These are phyloP conservation scores for Penicillium olsonii DNA, from an alignment of 2,329 filamentous ascomycete genomes.

Conservation along the genomic window DNA sequence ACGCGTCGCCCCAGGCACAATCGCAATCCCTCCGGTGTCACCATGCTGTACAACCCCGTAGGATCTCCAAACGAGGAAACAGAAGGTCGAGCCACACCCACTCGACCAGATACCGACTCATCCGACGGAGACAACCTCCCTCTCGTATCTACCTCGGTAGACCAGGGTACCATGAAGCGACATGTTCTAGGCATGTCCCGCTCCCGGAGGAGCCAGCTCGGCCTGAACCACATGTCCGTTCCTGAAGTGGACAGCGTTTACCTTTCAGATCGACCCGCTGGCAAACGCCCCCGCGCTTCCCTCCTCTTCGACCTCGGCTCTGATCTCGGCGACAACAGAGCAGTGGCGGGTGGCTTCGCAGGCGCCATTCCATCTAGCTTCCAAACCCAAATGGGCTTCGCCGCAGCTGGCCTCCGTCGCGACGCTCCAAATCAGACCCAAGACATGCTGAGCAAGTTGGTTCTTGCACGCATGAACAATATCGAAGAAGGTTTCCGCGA, in stretches of 20 bases:
- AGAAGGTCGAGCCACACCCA: constrained; percentile 24
- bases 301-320: constrained; percentile 74
- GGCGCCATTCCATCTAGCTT: constrained; percentile 73
- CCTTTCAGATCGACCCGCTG: constrained; percentile 42
- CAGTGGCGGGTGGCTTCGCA: constrained; percentile 62
- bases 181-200: constrained; percentile 39
- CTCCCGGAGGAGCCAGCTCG: constrained; percentile 59
- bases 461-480: constrained; percentile 88
- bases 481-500: constrained; percentile 89
- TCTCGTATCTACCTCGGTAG: constrained; percentile 36
- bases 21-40: constrained; percentile 77
- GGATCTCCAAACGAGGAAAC: constrained; percentile 41
- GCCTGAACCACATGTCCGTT: constrained; percentile 57
- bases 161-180: constrained; percentile 48
- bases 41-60: constrained; percentile 78
- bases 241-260: constrained; percentile 59
- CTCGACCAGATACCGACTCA: constrained; percentile 27
- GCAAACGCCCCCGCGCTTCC: constrained; percentile 56
- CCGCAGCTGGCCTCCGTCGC: constrained; percentile 61
- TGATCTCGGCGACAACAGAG: constrained; percentile 66
- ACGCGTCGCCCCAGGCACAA: constrained; percentile 55
- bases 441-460: constrained; percentile 74
- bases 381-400: constrained; percentile 76
- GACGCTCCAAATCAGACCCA: constrained; percentile 56
- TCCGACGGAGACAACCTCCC: constrained; percentile 39